A percentile compares a stretch with the other conserved stretches of the same genome.
phyloP scores from a whole-genome alignment of 345 rosid species.

The Aegle marmelos region DNA sequence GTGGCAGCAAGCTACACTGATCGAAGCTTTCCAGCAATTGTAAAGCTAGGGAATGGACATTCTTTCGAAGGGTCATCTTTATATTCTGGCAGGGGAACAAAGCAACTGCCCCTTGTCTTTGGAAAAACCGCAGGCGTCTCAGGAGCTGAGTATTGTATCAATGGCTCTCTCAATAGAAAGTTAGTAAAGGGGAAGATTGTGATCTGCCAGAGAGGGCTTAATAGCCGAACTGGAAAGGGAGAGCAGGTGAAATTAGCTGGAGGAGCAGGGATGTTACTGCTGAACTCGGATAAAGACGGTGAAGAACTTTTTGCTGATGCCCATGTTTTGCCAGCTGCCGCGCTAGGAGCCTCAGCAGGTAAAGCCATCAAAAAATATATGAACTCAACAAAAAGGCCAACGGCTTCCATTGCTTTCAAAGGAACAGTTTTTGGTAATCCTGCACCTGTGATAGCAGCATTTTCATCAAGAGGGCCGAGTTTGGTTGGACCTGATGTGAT shows the following conservation, averaged over 20 bases:
- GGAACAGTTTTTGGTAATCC: slow-evolving; percentile 52
- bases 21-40: slow-evolving; percentile 59
- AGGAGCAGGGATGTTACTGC: slow-evolving; percentile 69
- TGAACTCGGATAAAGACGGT: slow-evolving; percentile 44
- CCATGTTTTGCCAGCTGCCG: slow-evolving; percentile 59
- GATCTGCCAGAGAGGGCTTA: slow-evolving; percentile 29
- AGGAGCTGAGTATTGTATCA: slow-evolving; percentile 33
- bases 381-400: slow-evolving; percentile 39
- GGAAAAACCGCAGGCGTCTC: slow-evolving; percentile 48
- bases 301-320: slow-evolving; percentile 67
- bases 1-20: slow-evolving; percentile 80
- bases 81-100: slow-evolving; percentile 34
- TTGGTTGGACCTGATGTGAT: slow-evolving; percentile 46
- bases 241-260: slow-evolving; percentile 47
- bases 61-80: slow-evolving; percentile 49
- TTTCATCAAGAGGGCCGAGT: slow-evolving; percentile 84
- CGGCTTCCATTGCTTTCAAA: slow-evolving; percentile 50
- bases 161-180: slow-evolving; percentile 26
- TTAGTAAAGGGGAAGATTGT: slow-evolving; percentile 43
- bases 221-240: slow-evolving; percentile 21
- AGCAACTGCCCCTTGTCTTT: slow-evolving; percentile 43
- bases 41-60: slow-evolving; percentile 47
- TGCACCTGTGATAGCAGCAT: slow-evolving; percentile 71
- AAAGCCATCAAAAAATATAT: slow-evolving; percentile 35
- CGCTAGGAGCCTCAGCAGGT: slow-evolving; percentile 49